These are phyloP conservation scores for Fomitiporia mediterranea DNA, from an alignment of 1,284 basidiomycete genomes.

Conservation along the genomic window DNA sequence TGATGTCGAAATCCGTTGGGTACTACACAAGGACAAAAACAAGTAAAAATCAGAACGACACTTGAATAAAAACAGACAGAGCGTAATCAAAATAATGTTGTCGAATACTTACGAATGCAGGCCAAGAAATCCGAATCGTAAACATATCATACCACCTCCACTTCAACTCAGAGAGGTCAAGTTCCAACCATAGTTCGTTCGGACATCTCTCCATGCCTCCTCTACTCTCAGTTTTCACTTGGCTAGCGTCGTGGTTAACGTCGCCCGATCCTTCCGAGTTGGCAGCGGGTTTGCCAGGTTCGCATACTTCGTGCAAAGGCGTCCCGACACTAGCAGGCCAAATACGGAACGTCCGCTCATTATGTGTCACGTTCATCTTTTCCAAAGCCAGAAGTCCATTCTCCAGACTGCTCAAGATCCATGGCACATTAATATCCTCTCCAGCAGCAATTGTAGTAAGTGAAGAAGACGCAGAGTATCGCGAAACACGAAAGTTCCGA, in stretches of 20 bases:
- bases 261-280: too few relatives aligned
- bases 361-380: slow-evolving; percentile 25
- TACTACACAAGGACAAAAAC: slow-evolving; percentile 23
- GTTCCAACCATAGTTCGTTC: slow-evolving; percentile 7
- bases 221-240: slow-evolving; percentile 9
- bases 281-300: too few relatives aligned
- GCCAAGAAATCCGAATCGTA: slow-evolving; percentile 61
- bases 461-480: slow-evolving; percentile 27
- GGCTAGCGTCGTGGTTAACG: too few relatives aligned
- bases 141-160: slow-evolving; percentile 36
- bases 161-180: not conserved
- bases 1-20: slow-evolving; percentile 29
- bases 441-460: slow-evolving; percentile 24
- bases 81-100: not conserved
- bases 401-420: too few relatives aligned
- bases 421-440: not conserved
- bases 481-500: slow-evolving; percentile 44
- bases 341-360: slow-evolving; percentile 35
- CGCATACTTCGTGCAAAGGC: slow-evolving; percentile 33
- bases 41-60: not conserved
- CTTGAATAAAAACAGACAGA: not conserved
- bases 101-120: slow-evolving; percentile 62
- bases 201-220: not conserved
- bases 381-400: not conserved
- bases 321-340: slow-evolving; percentile 42